Percentiles rank a stretch among this genome's conserved stretches.
Conservation (phyloP, 805 yeast species). For the Saccharomyces jurei region DNA sequence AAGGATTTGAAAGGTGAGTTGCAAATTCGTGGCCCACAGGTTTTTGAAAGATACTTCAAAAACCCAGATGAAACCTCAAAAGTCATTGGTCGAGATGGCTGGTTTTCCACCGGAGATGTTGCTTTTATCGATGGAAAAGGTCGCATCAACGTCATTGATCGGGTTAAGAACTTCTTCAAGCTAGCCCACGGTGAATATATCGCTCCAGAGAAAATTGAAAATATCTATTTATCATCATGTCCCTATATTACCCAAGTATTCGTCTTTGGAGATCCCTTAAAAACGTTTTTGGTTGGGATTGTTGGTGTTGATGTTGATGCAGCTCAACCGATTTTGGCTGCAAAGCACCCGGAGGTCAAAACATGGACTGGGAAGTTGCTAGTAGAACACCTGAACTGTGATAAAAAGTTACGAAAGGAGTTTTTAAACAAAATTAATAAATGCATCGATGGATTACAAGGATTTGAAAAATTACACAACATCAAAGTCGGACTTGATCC, state of each 20-base stretch:
- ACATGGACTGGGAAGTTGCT: slow-evolving; percentile 26
- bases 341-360: slow-evolving; percentile 27
- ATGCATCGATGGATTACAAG: slow-evolving; percentile 36
- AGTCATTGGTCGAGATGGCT: slow-evolving; percentile 48
- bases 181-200: slow-evolving; percentile 60
- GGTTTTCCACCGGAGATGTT: slow-evolving; percentile 65
- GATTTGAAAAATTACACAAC: slow-evolving; percentile 59
- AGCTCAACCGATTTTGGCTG: slow-evolving; percentile 28
- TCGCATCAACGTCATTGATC: slow-evolving; percentile 53
- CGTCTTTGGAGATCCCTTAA: slow-evolving; percentile 56
- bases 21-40: slow-evolving; percentile 55
- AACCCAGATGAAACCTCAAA: slow-evolving; percentile 46
- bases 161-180: slow-evolving; percentile 75
- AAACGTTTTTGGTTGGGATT: slow-evolving; percentile 50
- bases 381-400: slow-evolving; percentile 14
- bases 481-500: slow-evolving; percentile 49
- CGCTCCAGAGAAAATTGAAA: slow-evolving; percentile 71
- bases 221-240: slow-evolving; percentile 46
- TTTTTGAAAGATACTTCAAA: slow-evolving; percentile 49
- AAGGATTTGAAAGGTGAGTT: slow-evolving; percentile 51
- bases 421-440: slow-evolving; percentile 18
- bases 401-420: slow-evolving; percentile 11
- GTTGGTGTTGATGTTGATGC: slow-evolving; percentile 51
- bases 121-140: slow-evolving; percentile 46
- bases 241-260: slow-evolving; percentile 47